Percentiles rank a stretch among this genome's conserved stretches.
Conservation (phyloP, 192 early-diverging fungal genomes). For the Funneliformis mosseae region DNA sequence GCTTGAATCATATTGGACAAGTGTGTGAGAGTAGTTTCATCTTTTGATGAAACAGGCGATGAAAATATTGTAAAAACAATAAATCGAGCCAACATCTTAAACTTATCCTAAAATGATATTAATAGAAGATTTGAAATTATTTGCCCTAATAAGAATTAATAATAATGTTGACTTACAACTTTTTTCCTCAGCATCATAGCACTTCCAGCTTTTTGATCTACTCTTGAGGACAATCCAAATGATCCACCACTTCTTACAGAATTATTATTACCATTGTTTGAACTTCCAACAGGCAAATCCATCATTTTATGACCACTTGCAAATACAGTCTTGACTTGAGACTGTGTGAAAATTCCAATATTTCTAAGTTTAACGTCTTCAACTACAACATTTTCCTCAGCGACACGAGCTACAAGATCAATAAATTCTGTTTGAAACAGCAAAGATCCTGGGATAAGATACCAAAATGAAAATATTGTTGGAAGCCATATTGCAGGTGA, state of each 20-base stretch:
- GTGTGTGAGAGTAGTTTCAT: conserved; percentile 57
- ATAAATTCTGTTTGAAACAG: conserved; percentile 73
- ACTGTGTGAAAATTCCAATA: conserved; percentile 59
- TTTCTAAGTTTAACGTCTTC: conserved; percentile 37
- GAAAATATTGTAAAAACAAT: conserved; percentile 80
- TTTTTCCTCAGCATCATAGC: conserved; percentile 43
- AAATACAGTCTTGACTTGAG: conserved; percentile 64
- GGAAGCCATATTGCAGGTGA: conserved; percentile 71
- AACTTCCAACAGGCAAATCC: conserved; percentile 58
- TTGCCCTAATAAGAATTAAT: background rate
- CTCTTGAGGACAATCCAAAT: conserved; percentile 44
- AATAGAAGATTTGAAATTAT: background rate
- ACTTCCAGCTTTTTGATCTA: conserved; percentile 42
- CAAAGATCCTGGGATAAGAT: conserved; percentile 58
- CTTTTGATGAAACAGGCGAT: conserved; percentile 35
- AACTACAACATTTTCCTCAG: conserved; percentile 49
- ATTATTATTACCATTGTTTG: conserved; percentile 49
- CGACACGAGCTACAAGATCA: conserved; percentile 70
- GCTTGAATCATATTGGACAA: conserved; percentile 80
- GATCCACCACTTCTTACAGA: conserved; percentile 51
- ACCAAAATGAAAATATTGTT: conserved; percentile 85
- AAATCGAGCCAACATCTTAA: conserved; percentile 73
- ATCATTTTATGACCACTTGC: conserved; percentile 50
- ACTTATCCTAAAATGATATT: conserved; percentile 43
- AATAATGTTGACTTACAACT: conserved; percentile 26